Conservation (phyloP, 352 stramenopile genomes). For the Globisporangium viniferum region DNA sequence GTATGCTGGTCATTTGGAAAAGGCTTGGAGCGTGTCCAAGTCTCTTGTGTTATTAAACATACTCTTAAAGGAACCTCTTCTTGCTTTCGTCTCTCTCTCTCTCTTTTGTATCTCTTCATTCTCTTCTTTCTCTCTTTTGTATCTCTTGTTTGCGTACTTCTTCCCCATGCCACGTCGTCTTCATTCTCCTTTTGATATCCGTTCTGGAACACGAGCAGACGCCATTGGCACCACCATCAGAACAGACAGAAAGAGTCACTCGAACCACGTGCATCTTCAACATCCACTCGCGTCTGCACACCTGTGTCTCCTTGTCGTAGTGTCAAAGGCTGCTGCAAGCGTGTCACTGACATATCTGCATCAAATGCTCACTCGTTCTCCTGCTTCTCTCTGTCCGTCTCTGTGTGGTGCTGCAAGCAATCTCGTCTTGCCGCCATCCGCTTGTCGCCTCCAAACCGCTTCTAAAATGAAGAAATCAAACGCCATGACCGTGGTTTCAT, state of each 20-base stretch:
- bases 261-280: background rate
- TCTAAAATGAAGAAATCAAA: background rate
- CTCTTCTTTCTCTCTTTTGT: background rate
- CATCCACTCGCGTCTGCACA: background rate
- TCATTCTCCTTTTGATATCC: background rate
- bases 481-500: background rate
- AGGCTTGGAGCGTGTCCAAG: background rate
- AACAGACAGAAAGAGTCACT: background rate
- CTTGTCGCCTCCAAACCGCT: background rate
- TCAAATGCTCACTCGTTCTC: background rate
- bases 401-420: no score
- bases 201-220: background rate
- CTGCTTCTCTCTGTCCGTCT: background rate
- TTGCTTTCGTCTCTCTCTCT: background rate
- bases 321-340: background rate
- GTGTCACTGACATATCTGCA: background rate
- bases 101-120: background rate
- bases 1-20: background rate
- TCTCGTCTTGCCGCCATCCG: background rate
- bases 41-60: background rate
- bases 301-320: background rate
- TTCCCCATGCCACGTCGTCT: background rate
- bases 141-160: background rate
- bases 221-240: background rate
- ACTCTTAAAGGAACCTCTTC: conserved; percentile 1